These are phyloP conservation scores for Geosmithia flava DNA, from an alignment of 2,329 filamentous ascomycete species.

Conservation along the genomic window DNA sequence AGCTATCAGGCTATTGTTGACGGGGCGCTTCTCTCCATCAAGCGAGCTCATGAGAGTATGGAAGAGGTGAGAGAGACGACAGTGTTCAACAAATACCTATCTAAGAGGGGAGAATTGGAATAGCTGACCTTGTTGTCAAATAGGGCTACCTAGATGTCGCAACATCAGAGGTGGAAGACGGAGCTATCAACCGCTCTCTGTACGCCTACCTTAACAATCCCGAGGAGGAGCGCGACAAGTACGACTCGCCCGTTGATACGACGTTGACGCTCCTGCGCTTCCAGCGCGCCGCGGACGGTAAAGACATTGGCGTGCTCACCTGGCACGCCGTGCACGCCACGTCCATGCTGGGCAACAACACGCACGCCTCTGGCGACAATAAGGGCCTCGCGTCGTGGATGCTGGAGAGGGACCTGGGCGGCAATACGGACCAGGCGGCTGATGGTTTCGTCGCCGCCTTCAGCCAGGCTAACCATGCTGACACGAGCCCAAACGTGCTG, in stretches of 20 bases:
- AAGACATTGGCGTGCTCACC: slow-evolving; percentile 69
- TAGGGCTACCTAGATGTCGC: slow-evolving; percentile 59
- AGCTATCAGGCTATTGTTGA: slow-evolving; percentile 85
- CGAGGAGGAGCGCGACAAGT: slow-evolving; percentile 56
- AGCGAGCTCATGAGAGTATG: slow-evolving; percentile 53
- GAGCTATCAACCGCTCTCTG: slow-evolving; percentile 80
- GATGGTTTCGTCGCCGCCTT: slow-evolving; percentile 79
- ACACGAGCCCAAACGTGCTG: slow-evolving; percentile 78
- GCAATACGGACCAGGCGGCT: slow-evolving; percentile 40
- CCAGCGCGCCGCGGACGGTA: slow-evolving; percentile 58
- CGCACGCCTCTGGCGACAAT: slow-evolving; percentile 84
- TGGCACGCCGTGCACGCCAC: slow-evolving; percentile 94
- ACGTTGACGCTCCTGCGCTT: slow-evolving; percentile 69
- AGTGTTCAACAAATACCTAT: too few species aligned
- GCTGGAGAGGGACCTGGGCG: slow-evolving; percentile 58
- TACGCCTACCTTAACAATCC: slow-evolving; percentile 86
- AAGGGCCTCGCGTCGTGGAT: slow-evolving; percentile 85
- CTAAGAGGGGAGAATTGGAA: too few species aligned
- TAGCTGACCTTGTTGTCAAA: not conserved
- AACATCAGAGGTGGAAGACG: slow-evolving; percentile 55
- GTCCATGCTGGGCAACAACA: slow-evolving; percentile 84
- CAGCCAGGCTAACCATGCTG: slow-evolving; percentile 82
- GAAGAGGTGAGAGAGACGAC: slow-evolving; percentile 30
- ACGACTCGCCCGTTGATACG: slow-evolving; percentile 41
- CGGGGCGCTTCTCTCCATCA: slow-evolving; percentile 70